A percentile compares a stretch with the other conserved stretches of the same genome.
phyloP scores from a whole-genome alignment of 768 basidiomycete genomes.

The Rubroboletus satanas region DNA sequence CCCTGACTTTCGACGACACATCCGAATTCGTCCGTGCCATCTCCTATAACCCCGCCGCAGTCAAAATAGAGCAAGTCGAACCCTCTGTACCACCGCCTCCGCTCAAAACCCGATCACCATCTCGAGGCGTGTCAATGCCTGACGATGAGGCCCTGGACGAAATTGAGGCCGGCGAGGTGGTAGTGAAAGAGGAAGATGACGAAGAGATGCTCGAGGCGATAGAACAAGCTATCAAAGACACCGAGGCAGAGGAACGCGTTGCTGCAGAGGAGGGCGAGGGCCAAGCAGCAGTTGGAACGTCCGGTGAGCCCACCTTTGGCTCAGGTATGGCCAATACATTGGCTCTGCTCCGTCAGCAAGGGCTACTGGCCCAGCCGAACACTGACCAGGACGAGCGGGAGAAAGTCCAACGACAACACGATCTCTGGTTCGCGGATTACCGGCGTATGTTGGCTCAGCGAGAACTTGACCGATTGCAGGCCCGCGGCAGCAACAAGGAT shows the following conservation, averaged over 20 bases:
- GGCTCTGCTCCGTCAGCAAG: constrained; percentile 85
- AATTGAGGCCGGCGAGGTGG: constrained; percentile 77
- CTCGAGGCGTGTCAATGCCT: constrained; percentile 54
- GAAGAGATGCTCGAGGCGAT: constrained; percentile 78
- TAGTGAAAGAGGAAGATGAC: constrained; percentile 76
- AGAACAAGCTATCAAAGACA: constrained; percentile 61
- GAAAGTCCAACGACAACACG: constrained; percentile 74
- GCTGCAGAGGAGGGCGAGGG: constrained; percentile 32
- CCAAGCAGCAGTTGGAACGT: constrained; percentile 51
- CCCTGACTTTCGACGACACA: constrained; percentile 91
- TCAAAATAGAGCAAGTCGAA: constrained; percentile 48
- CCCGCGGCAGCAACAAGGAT: constrained; percentile 81
- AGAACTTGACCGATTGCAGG: constrained; percentile 73
- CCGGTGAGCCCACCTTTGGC: constrained; percentile 73
- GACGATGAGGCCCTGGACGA: constrained; percentile 67
- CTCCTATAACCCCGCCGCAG: constrained; percentile 56
- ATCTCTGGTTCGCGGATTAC: constrained; percentile 88
- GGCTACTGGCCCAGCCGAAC: constrained; percentile 66
- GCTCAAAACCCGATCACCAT: constrained; percentile 38
- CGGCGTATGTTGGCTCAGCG: constrained; percentile 70
- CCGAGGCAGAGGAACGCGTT: constrained; percentile 52
- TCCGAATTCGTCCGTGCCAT: constrained; percentile 93
- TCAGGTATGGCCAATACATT: constrained; percentile 87
- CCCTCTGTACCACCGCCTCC: constrained; percentile 22
- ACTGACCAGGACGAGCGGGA: constrained; percentile 75